These are phyloP conservation scores for Talaromyces liani DNA, from an alignment of 495 filamentous ascomycete species.

Conservation along the genomic window DNA sequence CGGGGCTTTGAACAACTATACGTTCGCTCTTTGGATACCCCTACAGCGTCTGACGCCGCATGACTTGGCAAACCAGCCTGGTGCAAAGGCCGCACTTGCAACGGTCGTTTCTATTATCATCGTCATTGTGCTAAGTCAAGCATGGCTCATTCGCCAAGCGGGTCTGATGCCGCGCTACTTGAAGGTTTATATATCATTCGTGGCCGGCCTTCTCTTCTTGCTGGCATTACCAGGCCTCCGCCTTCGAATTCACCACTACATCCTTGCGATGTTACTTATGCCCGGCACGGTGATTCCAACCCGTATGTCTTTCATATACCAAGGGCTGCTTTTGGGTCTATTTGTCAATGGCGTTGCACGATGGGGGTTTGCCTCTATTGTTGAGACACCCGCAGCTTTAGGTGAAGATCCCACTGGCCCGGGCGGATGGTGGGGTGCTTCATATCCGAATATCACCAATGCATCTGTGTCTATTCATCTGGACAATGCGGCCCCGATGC, in stretches of 20 bases:
- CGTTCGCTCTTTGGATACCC: slow-evolving; percentile 70
- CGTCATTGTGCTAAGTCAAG: slow-evolving; percentile 55
- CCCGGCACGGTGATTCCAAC: slow-evolving; percentile 81
- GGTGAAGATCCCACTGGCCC: slow-evolving; percentile 31
- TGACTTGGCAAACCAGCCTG: slow-evolving; percentile 70
- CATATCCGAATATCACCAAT: slow-evolving; percentile 55
- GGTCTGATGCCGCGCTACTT: slow-evolving; percentile 63
- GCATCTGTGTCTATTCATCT: slow-evolving; percentile 38
- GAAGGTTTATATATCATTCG: slow-evolving; percentile 61
- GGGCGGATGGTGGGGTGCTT: slow-evolving; percentile 51
- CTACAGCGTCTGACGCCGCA: slow-evolving; percentile 69
- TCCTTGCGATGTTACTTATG: slow-evolving; percentile 76
- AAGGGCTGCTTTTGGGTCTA: slow-evolving; percentile 80
- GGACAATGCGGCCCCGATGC: slow-evolving; percentile 27
- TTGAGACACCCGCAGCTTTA: slow-evolving; percentile 73
- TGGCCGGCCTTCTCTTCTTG: slow-evolving; percentile 51
- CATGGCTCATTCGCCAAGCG: slow-evolving; percentile 67
- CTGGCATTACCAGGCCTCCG: slow-evolving; percentile 72
- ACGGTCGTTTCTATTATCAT: slow-evolving; percentile 58
- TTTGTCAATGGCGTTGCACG: slow-evolving; percentile 89
- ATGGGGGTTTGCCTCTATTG: slow-evolving; percentile 86
- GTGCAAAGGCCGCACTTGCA: slow-evolving; percentile 62
- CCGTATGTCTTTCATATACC: slow-evolving; percentile 68
- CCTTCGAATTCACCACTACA: slow-evolving; percentile 91
- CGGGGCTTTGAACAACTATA: slow-evolving; percentile 75